Evolutionary conservation across 495 filamentous ascomycete genomes (phyloP).

Genomic region (Penicillium dipodomyicola): DNA sequence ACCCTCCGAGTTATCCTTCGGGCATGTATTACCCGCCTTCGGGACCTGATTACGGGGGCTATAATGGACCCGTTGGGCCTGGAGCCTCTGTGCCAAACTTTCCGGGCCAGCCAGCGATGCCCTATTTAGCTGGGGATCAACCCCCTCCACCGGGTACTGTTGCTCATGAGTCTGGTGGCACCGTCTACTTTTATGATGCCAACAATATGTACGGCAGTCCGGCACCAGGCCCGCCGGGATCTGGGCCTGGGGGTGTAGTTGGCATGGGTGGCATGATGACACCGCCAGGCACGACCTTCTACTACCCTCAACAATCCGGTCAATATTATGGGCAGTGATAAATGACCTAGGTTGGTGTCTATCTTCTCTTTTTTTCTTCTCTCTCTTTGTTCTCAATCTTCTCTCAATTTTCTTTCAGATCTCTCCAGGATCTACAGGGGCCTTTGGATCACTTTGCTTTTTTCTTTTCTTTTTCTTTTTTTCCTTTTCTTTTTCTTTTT

Average conservation of each 20-base stretch:
- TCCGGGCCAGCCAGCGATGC: constrained; percentile 41
- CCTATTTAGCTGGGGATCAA: constrained; percentile 47
- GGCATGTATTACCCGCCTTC: constrained; percentile 53
- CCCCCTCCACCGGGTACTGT: constrained; percentile 64
- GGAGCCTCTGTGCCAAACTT: constrained; percentile 57
- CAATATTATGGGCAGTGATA: constrained; percentile 64
- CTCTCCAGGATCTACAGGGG: constrained; percentile 4
- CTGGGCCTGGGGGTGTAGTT: constrained; percentile 56
- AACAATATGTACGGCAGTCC: constrained; percentile 59
- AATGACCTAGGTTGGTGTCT: constrained; percentile 6
- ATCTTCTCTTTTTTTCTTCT: constrained; percentile 11
- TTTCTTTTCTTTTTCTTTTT: background rate
- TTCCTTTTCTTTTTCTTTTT: constrained; percentile 13
- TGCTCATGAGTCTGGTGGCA: constrained; percentile 89
- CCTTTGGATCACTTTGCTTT: constrained; percentile 16
- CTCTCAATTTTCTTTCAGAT: constrained; percentile 8
- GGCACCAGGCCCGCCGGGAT: constrained; percentile 42
- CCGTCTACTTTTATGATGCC: constrained; percentile 90
- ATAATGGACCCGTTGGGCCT: constrained; percentile 48
- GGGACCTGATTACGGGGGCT: constrained; percentile 38
- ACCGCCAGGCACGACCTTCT: constrained; percentile 66
- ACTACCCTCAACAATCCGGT: constrained; percentile 60
- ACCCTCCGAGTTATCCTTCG: constrained; percentile 55
- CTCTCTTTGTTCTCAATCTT: constrained; percentile 13
- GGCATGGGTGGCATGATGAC: constrained; percentile 83